Evolutionary conservation across 1,284 basidiomycete species (phyloP), one percentile per base, ranked within the genome.

Genomic region (Rhodotorula sp.): DNA sequence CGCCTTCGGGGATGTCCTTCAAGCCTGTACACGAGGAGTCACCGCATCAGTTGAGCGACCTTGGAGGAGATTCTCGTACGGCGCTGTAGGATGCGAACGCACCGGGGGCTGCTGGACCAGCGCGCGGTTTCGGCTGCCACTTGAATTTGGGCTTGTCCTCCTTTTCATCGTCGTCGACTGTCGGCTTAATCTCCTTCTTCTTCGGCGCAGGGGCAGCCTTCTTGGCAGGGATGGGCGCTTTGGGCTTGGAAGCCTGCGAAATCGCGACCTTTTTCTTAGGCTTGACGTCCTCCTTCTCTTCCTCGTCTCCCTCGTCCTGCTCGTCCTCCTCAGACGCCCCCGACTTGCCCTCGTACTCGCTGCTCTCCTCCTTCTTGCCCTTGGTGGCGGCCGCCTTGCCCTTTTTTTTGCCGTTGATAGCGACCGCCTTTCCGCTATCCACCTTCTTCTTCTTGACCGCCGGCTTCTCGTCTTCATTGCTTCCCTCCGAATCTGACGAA

Each of bases 1-100:
- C 78, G 73, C 87, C 86, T 34, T 90, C 85, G 0, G 95, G 96
- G 4, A 98, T 86, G 16, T 86, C 81, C 79, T 96, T 98, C 30
- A 88, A 87, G 0, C 92, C 83, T 54, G 88, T 86, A 2, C 85
- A 65, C 86, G 86, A 2, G 88, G 88, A 1, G 87, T 86, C 66
- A 10, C 4, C 11, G 85, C 86, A 40, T 86, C 84, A 0, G 86
- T 85, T 51, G 67, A 80, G 62, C 76, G 79, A 63, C 62, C 53
- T 55, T 16, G 46, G n/a, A 24, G 51, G 56, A 13, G 40, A 11
- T 44, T 6, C 40, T 10, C 40, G 11, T 3, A 44, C 16, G 10
- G 40, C 40, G 15, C 3, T 15, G 40, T 18, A 18, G 40, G 4
- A 18, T 18, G 13, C 40, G 40, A 18, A 26, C 44, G n/a, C 18